Percentiles rank a stretch among this genome's conserved stretches.
These are phyloP conservation scores for Flaveria bidentis DNA, from an alignment of 129 eudicot genomes.

Conservation along the genomic window DNA sequence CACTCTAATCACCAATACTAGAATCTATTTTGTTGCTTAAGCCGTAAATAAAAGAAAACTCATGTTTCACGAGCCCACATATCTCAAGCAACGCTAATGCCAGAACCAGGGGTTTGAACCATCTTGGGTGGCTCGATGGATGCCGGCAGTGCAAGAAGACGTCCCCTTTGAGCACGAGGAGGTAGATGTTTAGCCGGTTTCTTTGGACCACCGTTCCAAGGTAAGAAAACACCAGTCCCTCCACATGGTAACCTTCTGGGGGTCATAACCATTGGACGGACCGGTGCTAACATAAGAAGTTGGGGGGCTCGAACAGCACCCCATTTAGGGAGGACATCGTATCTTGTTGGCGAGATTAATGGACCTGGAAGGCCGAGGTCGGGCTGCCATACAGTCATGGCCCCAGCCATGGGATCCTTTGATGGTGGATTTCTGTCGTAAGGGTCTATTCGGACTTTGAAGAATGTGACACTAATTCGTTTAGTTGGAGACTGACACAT, in stretches of 20 bases:
- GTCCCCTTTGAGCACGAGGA: conserved; percentile 77
- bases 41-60: neutral
- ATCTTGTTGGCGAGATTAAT: conserved; percentile 32
- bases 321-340: conserved; percentile 58
- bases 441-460: conserved; percentile 54
- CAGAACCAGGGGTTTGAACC: conserved; percentile 51
- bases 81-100: conserved; percentile 23
- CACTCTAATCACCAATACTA: neutral
- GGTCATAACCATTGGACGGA: conserved; percentile 58
- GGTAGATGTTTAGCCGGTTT: conserved; percentile 67
- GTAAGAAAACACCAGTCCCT: conserved; percentile 97
- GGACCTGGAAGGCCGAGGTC: conserved; percentile 45
- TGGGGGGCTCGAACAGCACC: conserved; percentile 57
- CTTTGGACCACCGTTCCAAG: conserved; percentile 62
- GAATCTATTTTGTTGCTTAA: neutral
- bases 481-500: conserved; percentile 75
- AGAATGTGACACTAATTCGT: conserved; percentile 71
- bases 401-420: conserved; percentile 23
- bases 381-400: conserved; percentile 84
- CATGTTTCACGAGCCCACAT: neutral
- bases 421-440: conserved; percentile 28
- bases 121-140: conserved; percentile 39
- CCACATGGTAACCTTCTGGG: conserved; percentile 58
- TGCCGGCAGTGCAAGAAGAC: conserved; percentile 60
- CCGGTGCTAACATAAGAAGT: conserved; percentile 64